Evolutionary conservation across 352 stramenopile genomes (phyloP), one percentile per base, ranked within the genome.

Genomic region (Pythium biforme): DNA sequence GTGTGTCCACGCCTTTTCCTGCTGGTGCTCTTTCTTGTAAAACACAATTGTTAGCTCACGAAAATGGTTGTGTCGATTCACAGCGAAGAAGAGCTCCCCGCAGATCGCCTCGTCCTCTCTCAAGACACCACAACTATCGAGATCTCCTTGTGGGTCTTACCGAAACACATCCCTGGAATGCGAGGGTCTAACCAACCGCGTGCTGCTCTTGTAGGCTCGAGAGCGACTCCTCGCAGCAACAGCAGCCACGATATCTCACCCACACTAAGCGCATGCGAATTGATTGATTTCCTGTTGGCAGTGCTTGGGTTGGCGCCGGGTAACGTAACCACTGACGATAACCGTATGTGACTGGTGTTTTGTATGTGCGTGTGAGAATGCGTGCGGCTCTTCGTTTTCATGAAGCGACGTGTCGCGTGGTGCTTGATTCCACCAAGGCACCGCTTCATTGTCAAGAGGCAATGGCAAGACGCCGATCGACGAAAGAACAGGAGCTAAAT

Each of bases 221-320:
- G 39, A 82, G 69, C 66, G 69, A 79, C 61, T 75, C 78, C 0
- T 86, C 78, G 0, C 80, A 85, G 59, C 55, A 77, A 47, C 61
- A 70, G 34, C 47, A 86, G 33, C 66, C 64, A n/a, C 73, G 78
- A 14, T 88, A 90, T 65, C 68, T 88, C 45, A 80, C 81, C 2
- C 78, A 90, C 57, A 80, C 58, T 47, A 90, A 90, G 63, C 77
- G 80, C 11, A 54, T 65, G 41, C 66, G 66, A 37, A 59, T 72
- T 33, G 65, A 72, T 45, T 72, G 39, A 67, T 9, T 6, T 0
- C 34, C 14, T 15, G n/a, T 6, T 12, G 6, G 1, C n/a, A 47
- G 19, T 26, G n/a, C n/a, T 11, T 19, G 37, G 37, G 3, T n/a
- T n/a, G 4, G 11, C 14, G 37, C 5, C 46, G 17, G 11, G 22